phyloP scores from a whole-genome alignment of 208 protist species.

The Phytomonas serpens region DNA sequence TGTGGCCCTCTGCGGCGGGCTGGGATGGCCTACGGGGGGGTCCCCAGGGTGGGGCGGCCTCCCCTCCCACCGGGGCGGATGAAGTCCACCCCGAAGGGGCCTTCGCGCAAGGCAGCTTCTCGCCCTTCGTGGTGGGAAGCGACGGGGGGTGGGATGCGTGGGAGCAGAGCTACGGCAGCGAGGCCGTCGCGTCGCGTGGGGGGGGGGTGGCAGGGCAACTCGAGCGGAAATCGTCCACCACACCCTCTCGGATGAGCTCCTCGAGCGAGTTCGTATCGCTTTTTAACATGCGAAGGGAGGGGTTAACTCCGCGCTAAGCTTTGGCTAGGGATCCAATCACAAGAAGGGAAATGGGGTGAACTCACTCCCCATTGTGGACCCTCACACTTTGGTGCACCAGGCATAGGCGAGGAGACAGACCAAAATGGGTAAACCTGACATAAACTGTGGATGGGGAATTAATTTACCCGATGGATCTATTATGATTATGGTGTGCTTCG shows the following conservation, averaged over 20 bases:
- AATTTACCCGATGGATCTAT: neutral
- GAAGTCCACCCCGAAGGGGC: no score
- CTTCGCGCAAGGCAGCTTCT: neutral
- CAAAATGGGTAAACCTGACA: no score
- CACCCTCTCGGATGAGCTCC: slow-evolving; percentile 12
- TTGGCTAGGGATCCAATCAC: neutral
- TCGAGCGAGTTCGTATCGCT: slow-evolving; percentile 15
- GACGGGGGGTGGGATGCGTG: neutral
- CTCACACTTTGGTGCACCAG: no score
- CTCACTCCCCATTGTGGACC: no score
- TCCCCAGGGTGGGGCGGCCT: no score
- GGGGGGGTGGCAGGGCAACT: no score
- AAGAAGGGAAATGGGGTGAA: neutral
- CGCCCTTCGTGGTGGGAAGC: no score
- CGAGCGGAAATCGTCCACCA: neutral
- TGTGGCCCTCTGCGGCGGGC: no score
- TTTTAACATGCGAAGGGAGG: neutral
- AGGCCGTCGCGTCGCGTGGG: neutral
- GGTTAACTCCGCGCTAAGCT: neutral
- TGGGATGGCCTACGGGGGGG: no score
- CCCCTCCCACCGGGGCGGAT: no score
- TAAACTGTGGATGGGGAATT: no score
- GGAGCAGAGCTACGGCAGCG: neutral
- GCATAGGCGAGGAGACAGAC: no score
- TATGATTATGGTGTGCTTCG: neutral